A percentile compares a stretch with the other conserved stretches of the same genome.
phyloP scores from a whole-genome alignment of 805 yeast genomes.

The Debaryomyces tyrocola region DNA sequence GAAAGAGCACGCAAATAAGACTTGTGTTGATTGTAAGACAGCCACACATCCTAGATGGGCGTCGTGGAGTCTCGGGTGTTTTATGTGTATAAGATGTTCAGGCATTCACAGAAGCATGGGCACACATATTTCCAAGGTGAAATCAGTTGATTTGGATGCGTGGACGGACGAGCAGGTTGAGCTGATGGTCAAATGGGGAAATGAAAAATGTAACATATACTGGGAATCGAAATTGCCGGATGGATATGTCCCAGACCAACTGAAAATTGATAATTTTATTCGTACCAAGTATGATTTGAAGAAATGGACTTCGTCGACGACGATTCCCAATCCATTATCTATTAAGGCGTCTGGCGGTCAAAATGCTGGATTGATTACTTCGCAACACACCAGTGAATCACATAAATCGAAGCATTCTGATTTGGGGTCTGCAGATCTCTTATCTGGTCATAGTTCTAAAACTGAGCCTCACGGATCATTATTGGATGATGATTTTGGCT shows the following conservation, averaged over 20 bases:
- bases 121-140: constrained; percentile 89
- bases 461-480: constrained; percentile 9
- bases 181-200: constrained; percentile 85
- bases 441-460: background rate
- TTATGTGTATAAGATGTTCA: constrained; percentile 91
- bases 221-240: constrained; percentile 84
- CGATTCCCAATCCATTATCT: constrained; percentile 60
- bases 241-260: constrained; percentile 73
- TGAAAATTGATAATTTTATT: constrained; percentile 85
- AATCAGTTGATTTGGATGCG: constrained; percentile 90
- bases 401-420: background rate
- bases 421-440: background rate
- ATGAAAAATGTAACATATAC: constrained; percentile 68
- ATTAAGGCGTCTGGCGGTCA: constrained; percentile 10
- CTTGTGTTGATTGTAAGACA: constrained; percentile 90
- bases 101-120: constrained; percentile 96
- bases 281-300: constrained; percentile 88
- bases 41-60: constrained; percentile 97
- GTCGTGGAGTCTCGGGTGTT: constrained; percentile 91
- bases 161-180: constrained; percentile 94
- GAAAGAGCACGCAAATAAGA: constrained; percentile 71
- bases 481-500: constrained; percentile 44
- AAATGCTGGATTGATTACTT: background rate
- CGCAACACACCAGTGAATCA: background rate
- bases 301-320: constrained; percentile 71